A percentile compares a stretch with the other conserved stretches of the same genome.
Conservation (phyloP, 495 filamentous ascomycete genomes). For the Hypoxylon lenormandii region DNA sequence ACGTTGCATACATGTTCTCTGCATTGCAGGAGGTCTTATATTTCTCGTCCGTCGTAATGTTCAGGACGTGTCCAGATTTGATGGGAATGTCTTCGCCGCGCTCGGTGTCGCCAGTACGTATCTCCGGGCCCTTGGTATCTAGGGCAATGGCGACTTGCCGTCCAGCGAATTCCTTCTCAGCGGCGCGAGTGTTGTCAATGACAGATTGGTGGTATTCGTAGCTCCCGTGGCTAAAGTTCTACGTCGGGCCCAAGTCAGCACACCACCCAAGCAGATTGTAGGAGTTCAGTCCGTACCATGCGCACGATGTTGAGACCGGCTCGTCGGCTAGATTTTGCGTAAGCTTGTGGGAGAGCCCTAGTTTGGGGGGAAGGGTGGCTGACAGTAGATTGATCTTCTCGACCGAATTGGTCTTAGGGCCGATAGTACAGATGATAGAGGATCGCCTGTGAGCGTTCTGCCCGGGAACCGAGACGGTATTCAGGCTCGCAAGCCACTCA, state of each 20-base stretch:
- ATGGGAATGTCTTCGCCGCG: conserved; percentile 89
- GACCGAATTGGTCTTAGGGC: conserved; percentile 97
- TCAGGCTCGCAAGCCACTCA: conserved; percentile 85
- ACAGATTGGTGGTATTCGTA: conserved; percentile 95
- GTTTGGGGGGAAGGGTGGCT: conserved; percentile 2
- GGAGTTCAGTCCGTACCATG: conserved; percentile 52
- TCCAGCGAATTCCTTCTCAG: conserved; percentile 77
- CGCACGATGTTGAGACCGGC: conserved; percentile 96
- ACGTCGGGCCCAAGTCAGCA: conserved; percentile 6
- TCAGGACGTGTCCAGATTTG: conserved; percentile 80
- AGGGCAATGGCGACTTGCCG: conserved; percentile 96
- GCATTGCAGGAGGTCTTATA: conserved; percentile 85
- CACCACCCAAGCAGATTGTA: background rate
- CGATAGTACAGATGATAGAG: conserved; percentile 98
- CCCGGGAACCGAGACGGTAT: conserved; percentile 79
- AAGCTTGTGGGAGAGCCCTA: background rate
- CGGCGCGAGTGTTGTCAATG: conserved; percentile 90
- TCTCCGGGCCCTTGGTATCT: conserved; percentile 99
- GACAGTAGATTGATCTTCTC: conserved; percentile 90
- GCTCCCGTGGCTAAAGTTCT: conserved; percentile 96
- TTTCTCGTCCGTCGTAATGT: conserved; percentile 97
- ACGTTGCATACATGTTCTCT: conserved; percentile 84
- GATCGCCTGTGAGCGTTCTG: conserved; percentile 88
- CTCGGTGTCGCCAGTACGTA: conserved; percentile 92
- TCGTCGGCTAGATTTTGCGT: conserved; percentile 23